Conservation (phyloP, 192 early-diverging fungal genomes). For the Linnemannia schmuckeri region DNA sequence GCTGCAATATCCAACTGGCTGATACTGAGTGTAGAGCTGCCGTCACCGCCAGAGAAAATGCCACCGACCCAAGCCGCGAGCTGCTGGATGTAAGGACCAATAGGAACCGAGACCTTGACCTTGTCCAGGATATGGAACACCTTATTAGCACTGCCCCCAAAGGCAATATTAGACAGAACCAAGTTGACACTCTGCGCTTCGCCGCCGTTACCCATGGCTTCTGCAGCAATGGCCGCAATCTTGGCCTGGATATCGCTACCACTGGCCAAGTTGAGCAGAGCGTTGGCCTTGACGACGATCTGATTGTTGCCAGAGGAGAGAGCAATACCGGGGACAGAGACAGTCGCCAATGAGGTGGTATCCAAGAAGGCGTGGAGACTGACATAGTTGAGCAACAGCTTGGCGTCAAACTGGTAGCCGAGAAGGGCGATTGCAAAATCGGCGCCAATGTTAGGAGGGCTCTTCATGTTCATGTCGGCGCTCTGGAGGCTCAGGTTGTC, state of each 20-base stretch:
- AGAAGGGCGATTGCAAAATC: constrained; percentile 30
- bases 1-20: constrained; percentile 37
- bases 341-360: constrained; percentile 30
- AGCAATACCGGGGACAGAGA: constrained; percentile 33
- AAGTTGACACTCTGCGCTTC: constrained; percentile 41
- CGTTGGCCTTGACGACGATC: constrained; percentile 20
- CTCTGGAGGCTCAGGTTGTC: constrained; percentile 29
- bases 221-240: constrained; percentile 47
- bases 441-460: constrained; percentile 46
- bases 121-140: constrained; percentile 44
- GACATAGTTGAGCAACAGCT: constrained; percentile 50
- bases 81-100: constrained; percentile 40
- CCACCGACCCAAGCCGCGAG: constrained; percentile 13
- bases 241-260: constrained; percentile 44
- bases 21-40: constrained; percentile 23
- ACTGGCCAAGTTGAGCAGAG: constrained; percentile 37
- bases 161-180: constrained; percentile 52
- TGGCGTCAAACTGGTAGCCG: constrained; percentile 39
- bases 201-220: constrained; percentile 37
- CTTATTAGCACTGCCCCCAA: constrained; percentile 28
- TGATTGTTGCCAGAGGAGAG: constrained; percentile 44
- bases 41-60: not conserved
- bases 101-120: constrained; percentile 34
- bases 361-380: constrained; percentile 48
- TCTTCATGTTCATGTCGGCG: constrained; percentile 46